These are phyloP conservation scores for Graphilbum sp. DNA, from an alignment of 2,329 filamentous ascomycete genomes.

Conservation along the genomic window DNA sequence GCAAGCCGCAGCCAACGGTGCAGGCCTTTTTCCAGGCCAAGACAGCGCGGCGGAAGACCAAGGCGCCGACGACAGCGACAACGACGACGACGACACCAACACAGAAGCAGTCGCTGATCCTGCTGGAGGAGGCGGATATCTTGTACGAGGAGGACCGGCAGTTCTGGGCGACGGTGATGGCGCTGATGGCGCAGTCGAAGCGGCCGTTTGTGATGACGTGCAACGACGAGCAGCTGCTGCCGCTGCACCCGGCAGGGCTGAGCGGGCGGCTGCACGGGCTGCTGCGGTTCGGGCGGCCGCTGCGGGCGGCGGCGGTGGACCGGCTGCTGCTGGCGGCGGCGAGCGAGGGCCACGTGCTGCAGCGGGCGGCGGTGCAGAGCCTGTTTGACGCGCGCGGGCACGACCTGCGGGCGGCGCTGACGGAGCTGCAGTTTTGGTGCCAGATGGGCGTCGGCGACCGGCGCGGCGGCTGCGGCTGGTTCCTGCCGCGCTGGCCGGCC, in stretches of 20 bases:
- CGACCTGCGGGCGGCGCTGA: conserved; percentile 69
- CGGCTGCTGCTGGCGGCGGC: conserved; percentile 71
- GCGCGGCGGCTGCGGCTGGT: conserved; percentile 83
- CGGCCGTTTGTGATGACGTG: conserved; percentile 91
- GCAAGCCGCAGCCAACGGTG: conserved; percentile 63
- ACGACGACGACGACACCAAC: conserved; percentile 4
- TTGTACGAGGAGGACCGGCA: conserved; percentile 91
- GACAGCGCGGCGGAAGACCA: too few species aligned
- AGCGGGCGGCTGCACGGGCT: conserved; percentile 56
- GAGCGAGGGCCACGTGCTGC: conserved; percentile 71
- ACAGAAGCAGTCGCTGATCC: conserved; percentile 87
- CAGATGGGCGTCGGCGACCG: conserved; percentile 85
- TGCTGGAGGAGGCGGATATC: conserved; percentile 86
- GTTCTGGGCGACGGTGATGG: conserved; percentile 74
- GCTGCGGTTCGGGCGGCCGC: conserved; percentile 53
- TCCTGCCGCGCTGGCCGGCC: conserved; percentile 59
- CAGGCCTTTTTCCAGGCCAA: conserved; percentile 69
- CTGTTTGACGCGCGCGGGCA: conserved; percentile 53
- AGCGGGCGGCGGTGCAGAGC: conserved; percentile 45
- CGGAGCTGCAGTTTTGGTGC: conserved; percentile 89
- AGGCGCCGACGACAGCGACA: conserved; percentile 12
- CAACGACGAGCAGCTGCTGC: conserved; percentile 75
- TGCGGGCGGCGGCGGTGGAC: conserved; percentile 54
- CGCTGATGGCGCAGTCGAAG: conserved; percentile 69
- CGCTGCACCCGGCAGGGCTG: conserved; percentile 44